Conservation (phyloP, 78 protist species). For the Planoprotostelium fungivorum region DNA sequence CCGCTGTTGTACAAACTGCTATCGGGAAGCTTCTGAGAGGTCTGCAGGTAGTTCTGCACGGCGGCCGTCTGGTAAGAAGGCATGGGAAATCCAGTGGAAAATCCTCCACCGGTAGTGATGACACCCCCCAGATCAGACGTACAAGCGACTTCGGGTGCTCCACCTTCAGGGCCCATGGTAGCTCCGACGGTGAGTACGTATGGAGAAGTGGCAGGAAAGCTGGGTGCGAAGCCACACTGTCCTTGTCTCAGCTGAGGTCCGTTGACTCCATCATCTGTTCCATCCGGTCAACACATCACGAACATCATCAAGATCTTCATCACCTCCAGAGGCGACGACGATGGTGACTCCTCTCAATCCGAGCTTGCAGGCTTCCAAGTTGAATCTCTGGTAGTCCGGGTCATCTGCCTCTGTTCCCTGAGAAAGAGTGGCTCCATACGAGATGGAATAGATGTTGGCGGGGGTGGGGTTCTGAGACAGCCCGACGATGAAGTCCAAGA, state of each 20-base stretch:
- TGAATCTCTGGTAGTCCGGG: conserved; percentile 18
- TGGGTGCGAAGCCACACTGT: not conserved
- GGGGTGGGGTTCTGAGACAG: not conserved
- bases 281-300: too few species aligned
- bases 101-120: conserved; percentile 16
- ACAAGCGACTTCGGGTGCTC: not conserved
- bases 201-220: not conserved
- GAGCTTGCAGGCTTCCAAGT: not conserved
- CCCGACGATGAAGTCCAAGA: not conserved
- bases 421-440: not conserved
- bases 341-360: not conserved
- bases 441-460: not conserved
- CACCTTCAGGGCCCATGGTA: not conserved
- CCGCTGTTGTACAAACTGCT: not conserved
- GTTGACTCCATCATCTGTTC: too few species aligned
- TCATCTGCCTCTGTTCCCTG: not conserved
- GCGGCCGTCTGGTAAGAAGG: not conserved
- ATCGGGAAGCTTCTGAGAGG: not conserved
- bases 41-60: not conserved
- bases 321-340: not conserved
- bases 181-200: not conserved
- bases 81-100: not conserved
- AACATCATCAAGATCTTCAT: not conserved
- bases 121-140: not conserved
- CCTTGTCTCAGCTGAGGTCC: too few species aligned